Base-by-base conservation (phyloP, 2,329 filamentous ascomycete species). In the Didymella keratinophila region DNA sequence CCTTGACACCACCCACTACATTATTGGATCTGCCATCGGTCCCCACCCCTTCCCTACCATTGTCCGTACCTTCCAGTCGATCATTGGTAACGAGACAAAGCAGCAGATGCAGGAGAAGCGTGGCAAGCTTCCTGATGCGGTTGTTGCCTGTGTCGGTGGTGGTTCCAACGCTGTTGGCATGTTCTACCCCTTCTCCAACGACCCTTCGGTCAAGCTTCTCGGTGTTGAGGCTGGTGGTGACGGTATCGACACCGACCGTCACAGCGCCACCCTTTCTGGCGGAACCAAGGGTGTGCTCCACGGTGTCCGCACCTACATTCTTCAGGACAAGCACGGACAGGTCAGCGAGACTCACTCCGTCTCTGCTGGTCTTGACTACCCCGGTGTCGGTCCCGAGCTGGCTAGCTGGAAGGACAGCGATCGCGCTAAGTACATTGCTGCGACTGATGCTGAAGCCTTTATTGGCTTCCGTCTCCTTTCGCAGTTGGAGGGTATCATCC, bases 31-130 rank as follows among this genome's bases (percentile, higher is more conserved):
- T 16, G 95, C 95, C 43, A 99, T 99, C 69, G 95, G 95, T 0
- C 95, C 95, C 46, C 95, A 99, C 77, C 95, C 95, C 11, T 98
- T 97, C 88, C 95, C 95, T 1, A 96, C 92, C 50, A 98, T 98
- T 63, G 95, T 98, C 51, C 89, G 95, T 60, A 97, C 94, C 0
- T 97, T 99, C 88, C 95, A 98, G 80, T 95, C 90, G 5, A 90
- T 99, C 62, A 99, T 99, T 67, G 95, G 95, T 54, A 87, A 90
- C 68, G 95, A 99, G 83, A 97, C 95, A 43, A 97, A 95, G 82
- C 81, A 89, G 69, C 94, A 98, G 80, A 93, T 99, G 89, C 82
- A 87, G 62, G 87, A 89, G 74, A 87, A 91, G 77, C 87, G 89
- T 46, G 92, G 92, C 66, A 94, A 95, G 80, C 87, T 99, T 2